These are phyloP conservation scores for Chytridium lagenaria DNA, from an alignment of 371 early-diverging fungal genomes.

Conservation along the genomic window DNA sequence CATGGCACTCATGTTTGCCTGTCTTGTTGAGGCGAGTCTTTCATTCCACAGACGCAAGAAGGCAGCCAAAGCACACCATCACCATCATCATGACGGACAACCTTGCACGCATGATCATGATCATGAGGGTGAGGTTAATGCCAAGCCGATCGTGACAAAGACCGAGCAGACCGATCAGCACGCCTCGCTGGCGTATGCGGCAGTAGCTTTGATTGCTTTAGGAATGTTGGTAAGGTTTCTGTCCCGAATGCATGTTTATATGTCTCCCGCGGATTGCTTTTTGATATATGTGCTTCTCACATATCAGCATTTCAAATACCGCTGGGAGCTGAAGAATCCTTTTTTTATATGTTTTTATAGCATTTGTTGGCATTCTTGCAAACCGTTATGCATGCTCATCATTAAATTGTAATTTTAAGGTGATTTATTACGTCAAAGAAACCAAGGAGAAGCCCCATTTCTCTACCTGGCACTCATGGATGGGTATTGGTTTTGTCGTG, in stretches of 20 bases:
- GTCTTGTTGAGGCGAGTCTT: neutral
- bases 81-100: slow-evolving; percentile 6
- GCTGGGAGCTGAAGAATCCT: neutral
- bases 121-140: neutral
- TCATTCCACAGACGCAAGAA: neutral
- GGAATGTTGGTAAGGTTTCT: slow-evolving; percentile 1
- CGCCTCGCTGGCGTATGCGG: slow-evolving; percentile 21
- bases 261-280: neutral
- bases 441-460: slow-evolving; percentile 16
- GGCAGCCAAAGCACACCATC: neutral
- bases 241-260: neutral
- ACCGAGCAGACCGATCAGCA: slow-evolving; percentile 10
- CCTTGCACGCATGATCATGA: neutral
- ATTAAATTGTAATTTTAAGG: slow-evolving; percentile 12
- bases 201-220: neutral
- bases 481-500: neutral
- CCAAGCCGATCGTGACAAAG: neutral
- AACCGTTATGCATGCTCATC: neutral
- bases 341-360: neutral
- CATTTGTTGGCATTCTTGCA: neutral
- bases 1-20: slow-evolving; percentile 17
- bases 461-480: slow-evolving; percentile 4
- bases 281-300: too few species aligned
- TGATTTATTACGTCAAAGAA: slow-evolving; percentile 14
- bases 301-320: too few species aligned